These are phyloP conservation scores for Raphanus raphanistrum DNA, from an alignment of 345 rosid genomes.

Conservation along the genomic window DNA sequence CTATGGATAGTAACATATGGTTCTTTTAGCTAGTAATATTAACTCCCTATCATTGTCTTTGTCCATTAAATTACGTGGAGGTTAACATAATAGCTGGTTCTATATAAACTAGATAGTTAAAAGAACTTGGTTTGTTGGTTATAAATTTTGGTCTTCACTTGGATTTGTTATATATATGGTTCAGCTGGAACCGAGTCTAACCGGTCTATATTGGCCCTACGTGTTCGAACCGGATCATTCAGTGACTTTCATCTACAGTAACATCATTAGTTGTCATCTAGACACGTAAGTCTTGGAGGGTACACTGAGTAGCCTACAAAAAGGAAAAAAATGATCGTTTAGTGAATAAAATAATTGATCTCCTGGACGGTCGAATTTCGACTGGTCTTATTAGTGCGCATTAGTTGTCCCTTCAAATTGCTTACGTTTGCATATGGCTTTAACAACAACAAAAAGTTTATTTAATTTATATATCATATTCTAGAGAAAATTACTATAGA, in stretches of 20 bases:
- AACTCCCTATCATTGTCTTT: not conserved
- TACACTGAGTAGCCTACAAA: not conserved
- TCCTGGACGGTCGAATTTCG: conserved; percentile 29
- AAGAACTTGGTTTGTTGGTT: not conserved
- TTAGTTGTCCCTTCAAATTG: conserved; percentile 37
- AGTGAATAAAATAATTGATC: conserved; percentile 25
- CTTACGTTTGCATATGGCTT: conserved; percentile 34
- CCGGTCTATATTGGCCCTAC: not conserved
- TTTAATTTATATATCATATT: not conserved
- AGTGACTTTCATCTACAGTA: not conserved
- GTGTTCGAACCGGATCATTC: not conserved
- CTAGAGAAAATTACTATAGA: not conserved
- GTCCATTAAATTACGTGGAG: not conserved
- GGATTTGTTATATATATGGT: not conserved
- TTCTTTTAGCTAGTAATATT: not conserved
- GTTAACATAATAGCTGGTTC: not conserved
- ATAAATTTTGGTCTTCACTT: not conserved
- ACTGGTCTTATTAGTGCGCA: conserved; percentile 28
- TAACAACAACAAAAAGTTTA: not conserved
- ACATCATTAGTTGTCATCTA: not conserved
- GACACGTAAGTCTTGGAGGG: conserved; percentile 11
- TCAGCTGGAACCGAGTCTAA: not conserved
- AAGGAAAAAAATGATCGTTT: not conserved
- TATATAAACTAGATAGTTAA: not conserved
- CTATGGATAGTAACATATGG: not conserved